These are phyloP conservation scores for Apostasia shenzhenica DNA, from an alignment of 106 monocot species.

Conservation along the genomic window DNA sequence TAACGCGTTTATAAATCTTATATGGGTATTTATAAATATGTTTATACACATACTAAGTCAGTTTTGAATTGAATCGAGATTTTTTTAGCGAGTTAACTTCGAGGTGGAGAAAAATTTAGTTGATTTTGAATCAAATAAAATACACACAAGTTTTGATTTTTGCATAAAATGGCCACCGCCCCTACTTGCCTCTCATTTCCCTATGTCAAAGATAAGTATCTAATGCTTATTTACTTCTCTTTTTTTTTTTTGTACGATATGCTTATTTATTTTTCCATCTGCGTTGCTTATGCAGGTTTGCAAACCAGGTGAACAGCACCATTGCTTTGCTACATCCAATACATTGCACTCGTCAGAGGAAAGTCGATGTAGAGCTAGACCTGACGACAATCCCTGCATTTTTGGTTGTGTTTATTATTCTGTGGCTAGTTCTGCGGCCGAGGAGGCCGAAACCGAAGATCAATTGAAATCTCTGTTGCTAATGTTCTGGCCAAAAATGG, in stretches of 20 bases:
- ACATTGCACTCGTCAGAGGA: constrained; percentile 81
- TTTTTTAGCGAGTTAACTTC: too few species aligned
- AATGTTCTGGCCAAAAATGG: too few species aligned
- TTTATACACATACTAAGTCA: too few species aligned
- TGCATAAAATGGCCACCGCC: too few species aligned
- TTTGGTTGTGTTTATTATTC: constrained; percentile 54
- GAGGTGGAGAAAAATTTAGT: too few species aligned
- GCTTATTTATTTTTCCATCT: background rate
- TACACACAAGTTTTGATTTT: too few species aligned
- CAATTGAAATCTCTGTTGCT: constrained; percentile 21
- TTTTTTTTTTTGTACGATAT: background rate
- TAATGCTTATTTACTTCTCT: background rate
- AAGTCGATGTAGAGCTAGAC: constrained; percentile 67
- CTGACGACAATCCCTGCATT: constrained; percentile 87
- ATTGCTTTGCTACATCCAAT: constrained; percentile 72
- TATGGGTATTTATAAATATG: too few species aligned
- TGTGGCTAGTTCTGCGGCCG: constrained; percentile 84
- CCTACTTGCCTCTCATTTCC: too few species aligned
- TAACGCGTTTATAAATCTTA: too few species aligned
- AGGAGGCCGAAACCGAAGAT: constrained; percentile 88
- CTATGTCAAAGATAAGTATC: too few species aligned
- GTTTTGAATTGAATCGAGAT: too few species aligned
- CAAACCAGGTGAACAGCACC: constrained; percentile 51
- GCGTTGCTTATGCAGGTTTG: constrained; percentile 46
- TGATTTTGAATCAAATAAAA: too few species aligned